Conservation (phyloP, 2,329 filamentous ascomycete species). For the Trichophaea hybrida region DNA sequence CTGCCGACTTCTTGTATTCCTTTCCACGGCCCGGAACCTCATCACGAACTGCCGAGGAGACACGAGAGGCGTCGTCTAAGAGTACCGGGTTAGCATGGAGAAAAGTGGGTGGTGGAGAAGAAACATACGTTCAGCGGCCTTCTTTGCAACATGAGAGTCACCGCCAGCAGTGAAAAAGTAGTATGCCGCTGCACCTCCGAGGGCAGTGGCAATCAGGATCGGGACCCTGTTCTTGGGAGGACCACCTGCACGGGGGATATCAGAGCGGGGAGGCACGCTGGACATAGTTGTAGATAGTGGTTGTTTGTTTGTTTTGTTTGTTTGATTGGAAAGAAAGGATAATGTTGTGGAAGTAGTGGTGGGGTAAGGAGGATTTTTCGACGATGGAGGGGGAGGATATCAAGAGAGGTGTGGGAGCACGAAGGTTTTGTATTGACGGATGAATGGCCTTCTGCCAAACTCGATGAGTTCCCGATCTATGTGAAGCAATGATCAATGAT, state of each 20-base stretch:
- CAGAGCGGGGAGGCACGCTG: neutral
- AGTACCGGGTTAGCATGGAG: constrained; percentile 14
- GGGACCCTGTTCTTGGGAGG: constrained; percentile 31
- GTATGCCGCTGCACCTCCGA: constrained; percentile 60
- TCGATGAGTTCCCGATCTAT: neutral
- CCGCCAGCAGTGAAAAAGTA: constrained; percentile 85
- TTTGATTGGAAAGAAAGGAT: neutral
- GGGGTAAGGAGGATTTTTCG: neutral
- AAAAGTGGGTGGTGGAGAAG: neutral
- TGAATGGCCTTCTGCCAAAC: neutral
- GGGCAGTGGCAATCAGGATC: constrained; percentile 44
- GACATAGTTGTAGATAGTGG: constrained; percentile 4
- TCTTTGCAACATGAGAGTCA: constrained; percentile 65
- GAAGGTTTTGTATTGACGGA: neutral
- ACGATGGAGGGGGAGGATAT: neutral
- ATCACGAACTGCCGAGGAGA: constrained; percentile 50
- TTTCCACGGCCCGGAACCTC: constrained; percentile 49
- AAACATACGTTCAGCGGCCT: constrained; percentile 60
- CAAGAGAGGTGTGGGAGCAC: neutral
- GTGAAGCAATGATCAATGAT: neutral
- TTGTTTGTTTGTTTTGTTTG: constrained; percentile 1
- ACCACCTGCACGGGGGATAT: constrained; percentile 6
- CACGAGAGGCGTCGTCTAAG: constrained; percentile 60
- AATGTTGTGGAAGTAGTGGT: neutral
- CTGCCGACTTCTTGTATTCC: constrained; percentile 49